Conservation (phyloP, 768 basidiomycete genomes). For the Tylopilus intermedius region DNA sequence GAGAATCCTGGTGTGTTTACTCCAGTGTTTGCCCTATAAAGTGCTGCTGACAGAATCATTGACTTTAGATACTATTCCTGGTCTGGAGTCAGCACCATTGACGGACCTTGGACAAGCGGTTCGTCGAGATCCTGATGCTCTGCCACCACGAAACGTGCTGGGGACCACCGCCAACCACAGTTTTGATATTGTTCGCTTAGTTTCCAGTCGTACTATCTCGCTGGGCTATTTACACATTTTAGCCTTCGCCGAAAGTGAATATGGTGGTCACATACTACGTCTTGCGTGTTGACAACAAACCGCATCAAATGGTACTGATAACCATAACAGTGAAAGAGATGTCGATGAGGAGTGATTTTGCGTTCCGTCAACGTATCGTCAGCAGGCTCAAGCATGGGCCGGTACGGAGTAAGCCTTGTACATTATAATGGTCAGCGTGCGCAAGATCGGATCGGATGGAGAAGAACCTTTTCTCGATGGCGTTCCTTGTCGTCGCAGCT, state of each 20-base stretch:
- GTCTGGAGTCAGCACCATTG: conserved; percentile 38
- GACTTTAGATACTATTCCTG: conserved; percentile 49
- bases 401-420: conserved; percentile 48
- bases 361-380: conserved; percentile 25
- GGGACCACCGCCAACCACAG: conserved; percentile 43
- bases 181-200: too few species aligned
- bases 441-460: not conserved
- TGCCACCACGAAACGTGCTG: conserved; percentile 59
- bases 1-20: conserved; percentile 53
- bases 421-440: conserved; percentile 13
- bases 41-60: not conserved
- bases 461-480: conserved; percentile 43
- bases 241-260: too few species aligned
- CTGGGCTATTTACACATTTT: too few species aligned
- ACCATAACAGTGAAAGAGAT: conserved; percentile 69
- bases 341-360: conserved; percentile 58
- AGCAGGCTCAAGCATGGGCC: conserved; percentile 40
- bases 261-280: conserved; percentile 7
- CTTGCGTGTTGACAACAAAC: conserved; percentile 31
- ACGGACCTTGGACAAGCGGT: conserved; percentile 54
- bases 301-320: conserved; percentile 55
- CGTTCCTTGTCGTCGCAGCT: conserved; percentile 27
- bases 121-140: conserved; percentile 66
- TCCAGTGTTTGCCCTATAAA: not conserved
- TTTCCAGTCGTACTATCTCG: too few species aligned